Percentiles rank a stretch among this genome's conserved stretches.
Evolutionary conservation across 148 eudicot species (phyloP).

Genomic region (Heliosperma pusillum): DNA sequence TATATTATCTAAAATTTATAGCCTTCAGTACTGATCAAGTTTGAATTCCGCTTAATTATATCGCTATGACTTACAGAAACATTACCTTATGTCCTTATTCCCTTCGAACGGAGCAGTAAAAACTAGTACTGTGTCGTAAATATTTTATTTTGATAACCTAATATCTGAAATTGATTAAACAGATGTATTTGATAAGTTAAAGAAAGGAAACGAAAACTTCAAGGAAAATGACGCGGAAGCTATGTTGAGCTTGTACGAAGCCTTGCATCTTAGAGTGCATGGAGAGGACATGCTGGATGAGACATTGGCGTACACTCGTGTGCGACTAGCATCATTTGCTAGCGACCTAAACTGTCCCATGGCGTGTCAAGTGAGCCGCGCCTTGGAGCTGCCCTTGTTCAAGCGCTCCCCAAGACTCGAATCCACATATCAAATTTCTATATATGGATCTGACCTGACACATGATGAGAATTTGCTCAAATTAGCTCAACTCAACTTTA

Average conservation of each 20-base stretch:
- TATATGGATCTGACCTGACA: slow-evolving; percentile 28
- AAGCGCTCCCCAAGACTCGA: slow-evolving; percentile 34
- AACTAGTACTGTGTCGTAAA: too few species aligned
- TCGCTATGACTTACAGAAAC: too few species aligned
- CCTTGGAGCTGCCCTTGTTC: slow-evolving; percentile 34
- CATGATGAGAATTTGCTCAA: slow-evolving; percentile 21
- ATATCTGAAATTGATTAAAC: not conserved
- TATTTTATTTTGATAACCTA: too few species aligned
- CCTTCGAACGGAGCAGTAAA: too few species aligned
- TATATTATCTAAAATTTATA: too few species aligned
- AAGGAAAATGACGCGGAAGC: slow-evolving; percentile 22
- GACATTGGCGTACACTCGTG: slow-evolving; percentile 15
- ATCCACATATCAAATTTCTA: slow-evolving; percentile 29
- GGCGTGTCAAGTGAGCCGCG: slow-evolving; percentile 11
- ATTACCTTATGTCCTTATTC: too few species aligned
- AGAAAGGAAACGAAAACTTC: slow-evolving; percentile 15
- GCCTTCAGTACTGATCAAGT: too few species aligned
- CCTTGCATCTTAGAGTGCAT: slow-evolving; percentile 17
- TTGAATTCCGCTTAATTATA: too few species aligned
- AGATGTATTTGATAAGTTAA: slow-evolving; percentile 24
- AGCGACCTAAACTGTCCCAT: not conserved
- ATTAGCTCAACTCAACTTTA: slow-evolving; percentile 44
- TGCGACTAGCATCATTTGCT: slow-evolving; percentile 6
- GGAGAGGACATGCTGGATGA: slow-evolving; percentile 25
- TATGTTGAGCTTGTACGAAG: slow-evolving; percentile 23